Conservation (phyloP, 768 basidiomycete genomes). For the Nidularia pulvinata region DNA sequence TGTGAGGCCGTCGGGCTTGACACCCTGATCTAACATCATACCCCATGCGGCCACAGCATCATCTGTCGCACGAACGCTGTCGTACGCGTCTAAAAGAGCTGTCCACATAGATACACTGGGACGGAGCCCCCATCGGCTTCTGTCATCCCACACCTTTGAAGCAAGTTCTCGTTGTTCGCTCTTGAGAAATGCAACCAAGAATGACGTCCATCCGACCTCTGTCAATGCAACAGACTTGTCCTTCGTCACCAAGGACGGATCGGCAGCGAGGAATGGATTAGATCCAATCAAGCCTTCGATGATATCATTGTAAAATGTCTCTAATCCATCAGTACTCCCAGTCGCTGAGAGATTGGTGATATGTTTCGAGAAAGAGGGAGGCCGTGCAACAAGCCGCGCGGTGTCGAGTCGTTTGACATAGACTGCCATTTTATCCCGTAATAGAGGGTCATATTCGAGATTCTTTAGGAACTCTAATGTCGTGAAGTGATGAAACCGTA, state of each 20-base stretch:
- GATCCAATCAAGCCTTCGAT: slow-evolving; percentile 45
- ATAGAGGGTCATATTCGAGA: slow-evolving; percentile 26
- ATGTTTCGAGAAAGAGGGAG: slow-evolving; percentile 47
- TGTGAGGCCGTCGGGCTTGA: slow-evolving; percentile 58
- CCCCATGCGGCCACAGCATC: slow-evolving; percentile 64
- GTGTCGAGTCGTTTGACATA: slow-evolving; percentile 49
- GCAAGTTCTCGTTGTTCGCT: slow-evolving; percentile 57
- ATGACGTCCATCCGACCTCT: slow-evolving; percentile 60
- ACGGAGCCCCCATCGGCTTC: slow-evolving; percentile 41
- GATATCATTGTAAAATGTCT: slow-evolving; percentile 49
- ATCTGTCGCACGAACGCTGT: slow-evolving; percentile 42
- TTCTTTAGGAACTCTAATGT: slow-evolving; percentile 36
- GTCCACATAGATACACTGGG: slow-evolving; percentile 71
- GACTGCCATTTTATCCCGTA: slow-evolving; percentile 37
- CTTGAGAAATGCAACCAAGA: slow-evolving; percentile 65
- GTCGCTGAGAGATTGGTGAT: slow-evolving; percentile 40
- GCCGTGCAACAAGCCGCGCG: slow-evolving; percentile 51
- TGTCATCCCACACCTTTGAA: slow-evolving; percentile 68
- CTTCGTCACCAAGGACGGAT: slow-evolving; percentile 52
- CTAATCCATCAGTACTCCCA: slow-evolving; percentile 25
- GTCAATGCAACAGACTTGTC: slow-evolving; percentile 49
- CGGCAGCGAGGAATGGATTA: slow-evolving; percentile 10
- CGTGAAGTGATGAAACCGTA: slow-evolving; percentile 29
- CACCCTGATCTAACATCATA: slow-evolving; percentile 53
- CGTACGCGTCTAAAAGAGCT: slow-evolving; percentile 65